These are phyloP conservation scores for Tilletia indica DNA, from an alignment of 1,284 basidiomycete species.

Conservation along the genomic window DNA sequence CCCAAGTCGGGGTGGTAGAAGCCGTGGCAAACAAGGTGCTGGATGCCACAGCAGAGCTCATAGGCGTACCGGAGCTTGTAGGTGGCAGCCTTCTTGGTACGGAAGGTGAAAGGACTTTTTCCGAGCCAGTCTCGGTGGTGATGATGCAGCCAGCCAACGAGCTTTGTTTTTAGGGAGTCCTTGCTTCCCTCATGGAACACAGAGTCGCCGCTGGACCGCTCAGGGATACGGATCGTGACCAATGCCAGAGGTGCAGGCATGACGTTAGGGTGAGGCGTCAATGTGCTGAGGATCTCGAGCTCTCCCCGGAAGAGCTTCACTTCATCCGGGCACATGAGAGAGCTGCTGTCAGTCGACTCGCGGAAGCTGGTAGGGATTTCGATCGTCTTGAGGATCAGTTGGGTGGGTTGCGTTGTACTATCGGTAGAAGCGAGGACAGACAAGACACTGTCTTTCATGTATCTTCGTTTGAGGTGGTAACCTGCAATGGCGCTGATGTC, in stretches of 20 bases:
- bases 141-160: not conserved
- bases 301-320: not conserved
- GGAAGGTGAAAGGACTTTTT: not conserved
- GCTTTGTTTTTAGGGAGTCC: no score
- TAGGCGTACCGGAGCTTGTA: not conserved
- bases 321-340: no score
- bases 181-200: no score
- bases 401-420: no score
- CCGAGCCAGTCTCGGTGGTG: no score
- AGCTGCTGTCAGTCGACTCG: no score
- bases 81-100: not conserved
- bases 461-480: no score
- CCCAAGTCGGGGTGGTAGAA: not conserved
- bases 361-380: not conserved
- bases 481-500: no score
- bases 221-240: not conserved
- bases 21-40: not conserved
- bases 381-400: no score
- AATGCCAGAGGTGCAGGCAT: not conserved
- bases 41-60: not conserved
- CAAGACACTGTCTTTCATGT: no score
- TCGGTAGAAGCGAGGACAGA: no score
- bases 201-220: not conserved
- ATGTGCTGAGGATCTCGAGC: not conserved
- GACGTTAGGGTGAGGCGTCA: not conserved